Conservation (phyloP, 768 basidiomycete genomes). For the Rhizopogon roseolus region DNA sequence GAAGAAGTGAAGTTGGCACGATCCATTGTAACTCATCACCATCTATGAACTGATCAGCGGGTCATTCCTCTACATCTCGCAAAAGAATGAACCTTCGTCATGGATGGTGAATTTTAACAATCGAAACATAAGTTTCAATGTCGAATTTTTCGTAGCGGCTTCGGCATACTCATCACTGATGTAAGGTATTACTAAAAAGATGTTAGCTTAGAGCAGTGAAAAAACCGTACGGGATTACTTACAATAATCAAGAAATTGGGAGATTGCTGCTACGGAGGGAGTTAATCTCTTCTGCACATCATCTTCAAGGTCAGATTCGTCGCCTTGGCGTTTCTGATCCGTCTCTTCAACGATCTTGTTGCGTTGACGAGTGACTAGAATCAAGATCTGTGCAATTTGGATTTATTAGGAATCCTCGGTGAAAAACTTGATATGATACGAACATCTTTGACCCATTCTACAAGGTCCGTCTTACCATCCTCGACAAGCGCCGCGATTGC, state of each 20-base stretch:
- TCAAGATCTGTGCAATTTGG: slow-evolving; percentile 47
- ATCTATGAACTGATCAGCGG: slow-evolving; percentile 32
- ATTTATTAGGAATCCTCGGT: slow-evolving; percentile 13
- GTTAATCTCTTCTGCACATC: slow-evolving; percentile 20
- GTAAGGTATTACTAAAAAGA: slow-evolving; percentile 67
- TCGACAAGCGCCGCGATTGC: slow-evolving; percentile 72
- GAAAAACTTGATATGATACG: slow-evolving; percentile 22
- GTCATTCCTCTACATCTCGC: not conserved
- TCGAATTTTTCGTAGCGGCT: slow-evolving; percentile 72
- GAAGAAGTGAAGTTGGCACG: slow-evolving; percentile 67
- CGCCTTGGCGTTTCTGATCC: slow-evolving; percentile 38
- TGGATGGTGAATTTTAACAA: slow-evolving; percentile 66
- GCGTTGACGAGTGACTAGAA: slow-evolving; percentile 54
- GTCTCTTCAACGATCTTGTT: slow-evolving; percentile 57
- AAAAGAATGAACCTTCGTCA: slow-evolving; percentile 52
- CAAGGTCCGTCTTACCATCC: slow-evolving; percentile 53
- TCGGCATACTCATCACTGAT: slow-evolving; percentile 68
- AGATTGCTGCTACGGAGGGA: slow-evolving; percentile 66
- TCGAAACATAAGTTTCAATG: slow-evolving; percentile 82
- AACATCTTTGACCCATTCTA: slow-evolving; percentile 83
- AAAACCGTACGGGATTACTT: slow-evolving; percentile 23
- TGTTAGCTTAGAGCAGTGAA: slow-evolving; percentile 2
- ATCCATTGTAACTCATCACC: slow-evolving; percentile 80
- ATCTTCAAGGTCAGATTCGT: slow-evolving; percentile 29
- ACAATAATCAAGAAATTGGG: slow-evolving; percentile 76